phyloP scores from a whole-genome alignment of 208 protist species.

The Leishmania martiniquensis region DNA sequence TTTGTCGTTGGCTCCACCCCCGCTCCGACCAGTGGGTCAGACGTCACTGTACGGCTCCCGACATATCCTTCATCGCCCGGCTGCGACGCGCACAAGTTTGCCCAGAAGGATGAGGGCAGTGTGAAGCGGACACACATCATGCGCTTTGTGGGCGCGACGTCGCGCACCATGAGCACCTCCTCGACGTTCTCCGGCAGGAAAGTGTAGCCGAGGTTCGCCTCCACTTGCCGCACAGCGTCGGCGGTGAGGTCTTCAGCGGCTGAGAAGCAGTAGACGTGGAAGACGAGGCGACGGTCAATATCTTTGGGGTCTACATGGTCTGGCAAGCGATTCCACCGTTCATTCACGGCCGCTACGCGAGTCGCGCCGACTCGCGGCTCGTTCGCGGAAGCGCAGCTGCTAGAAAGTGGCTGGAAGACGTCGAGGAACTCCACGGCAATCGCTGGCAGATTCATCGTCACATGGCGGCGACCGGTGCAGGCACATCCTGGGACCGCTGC shows the following conservation, averaged over 20 bases:
- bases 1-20: not conserved
- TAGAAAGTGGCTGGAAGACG: constrained; percentile 57
- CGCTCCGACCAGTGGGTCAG: not conserved
- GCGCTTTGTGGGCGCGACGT: constrained; percentile 94
- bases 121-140: constrained; percentile 96
- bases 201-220: constrained; percentile 52
- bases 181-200: constrained; percentile 56
- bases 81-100: constrained; percentile 5
- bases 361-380: not conserved
- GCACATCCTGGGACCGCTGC: not conserved
- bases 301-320: not conserved
- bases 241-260: constrained; percentile 56
- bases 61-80: not conserved
- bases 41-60: not conserved
- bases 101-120: constrained; percentile 81
- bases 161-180: constrained; percentile 88
- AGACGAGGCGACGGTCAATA: constrained; percentile 44
- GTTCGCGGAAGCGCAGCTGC: not conserved
- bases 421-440: constrained; percentile 96
- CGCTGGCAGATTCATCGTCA: constrained; percentile 98
- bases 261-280: constrained; percentile 93
- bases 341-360: not conserved
- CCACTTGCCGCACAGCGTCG: constrained; percentile 78
- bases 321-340: constrained; percentile 30
- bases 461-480: constrained; percentile 71